Base-by-base conservation (phyloP, 352 stramenopile genomes). In the Globisporangium radiosum region DNA sequence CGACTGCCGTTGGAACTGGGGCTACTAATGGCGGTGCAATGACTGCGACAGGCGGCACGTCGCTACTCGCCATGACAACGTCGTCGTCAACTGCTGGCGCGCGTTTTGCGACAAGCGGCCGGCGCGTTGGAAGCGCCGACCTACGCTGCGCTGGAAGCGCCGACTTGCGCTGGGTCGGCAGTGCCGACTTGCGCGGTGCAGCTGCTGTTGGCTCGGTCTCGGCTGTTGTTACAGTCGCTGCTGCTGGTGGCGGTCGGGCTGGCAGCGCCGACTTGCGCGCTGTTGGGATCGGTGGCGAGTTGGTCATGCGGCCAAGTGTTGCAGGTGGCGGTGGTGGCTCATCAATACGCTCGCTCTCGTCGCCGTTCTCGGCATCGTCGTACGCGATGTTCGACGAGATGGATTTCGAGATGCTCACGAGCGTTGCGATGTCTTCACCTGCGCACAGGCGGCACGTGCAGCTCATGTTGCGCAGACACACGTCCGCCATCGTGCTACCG, bases 381-480 rank as follows among this genome's bases (percentile, higher is more conserved):
- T 93, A 93, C 62, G 76, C 45, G 49, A 95, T 92, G 38, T 85
- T 88, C 52, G 84, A 94, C 47, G 75, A 83, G 55, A 95, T 94
- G 33, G 75, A 78, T 63, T 89, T 87, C 64, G 78, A 82, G 57
- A 95, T 90, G 67, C 65, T 85, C 60, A 90, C 70, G 9, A 95
- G 71, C 61, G 73, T 80, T 9, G 77, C 74, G 38, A 94, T 70
- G 65, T 95, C 84, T 60, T 93, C 87, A 60, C 84, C 82, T 17
- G 78, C 73, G 67, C 86, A 95, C 60, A 94, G 78, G 52, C 66
- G 75, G 71, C 86, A 95, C 59, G 60, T 89, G 77, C 86, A 95
- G 65, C 75, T 95, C 78, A 92, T 90, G 67, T 87, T 94, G 59
- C 86, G 84, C 44, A 94, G 70, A 53, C 86, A 95, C 72, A 85